Evolutionary conservation across 2,329 filamentous ascomycete species (phyloP).

Genomic region (Alternaria sp.): DNA sequence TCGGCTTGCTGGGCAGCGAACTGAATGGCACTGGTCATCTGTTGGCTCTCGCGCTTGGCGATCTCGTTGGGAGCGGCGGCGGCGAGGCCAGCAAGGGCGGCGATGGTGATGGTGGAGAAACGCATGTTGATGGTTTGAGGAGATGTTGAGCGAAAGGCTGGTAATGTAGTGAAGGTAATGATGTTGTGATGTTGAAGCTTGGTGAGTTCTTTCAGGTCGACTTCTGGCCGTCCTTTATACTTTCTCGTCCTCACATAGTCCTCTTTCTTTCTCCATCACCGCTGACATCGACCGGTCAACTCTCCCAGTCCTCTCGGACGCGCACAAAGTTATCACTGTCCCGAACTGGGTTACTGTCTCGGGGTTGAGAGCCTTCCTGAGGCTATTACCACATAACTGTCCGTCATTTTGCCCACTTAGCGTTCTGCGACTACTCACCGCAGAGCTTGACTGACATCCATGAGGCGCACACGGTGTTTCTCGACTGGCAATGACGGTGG

Average conservation of each 20-base stretch:
- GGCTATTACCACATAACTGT: neutral
- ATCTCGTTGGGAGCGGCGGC: constrained; percentile 11
- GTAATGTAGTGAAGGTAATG: constrained; percentile 1
- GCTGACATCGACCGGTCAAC: neutral
- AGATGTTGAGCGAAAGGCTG: neutral
- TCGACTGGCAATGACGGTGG: neutral
- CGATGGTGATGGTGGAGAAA: constrained; percentile 13
- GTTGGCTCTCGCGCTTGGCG: constrained; percentile 8
- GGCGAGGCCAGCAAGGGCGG: constrained; percentile 11
- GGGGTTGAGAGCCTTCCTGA: neutral
- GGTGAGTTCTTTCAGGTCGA: neutral
- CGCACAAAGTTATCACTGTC: neutral
- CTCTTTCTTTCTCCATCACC: neutral
- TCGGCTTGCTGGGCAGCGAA: constrained; percentile 11
- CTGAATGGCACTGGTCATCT: constrained; percentile 7
- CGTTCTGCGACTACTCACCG: neutral
- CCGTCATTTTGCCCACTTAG: neutral
- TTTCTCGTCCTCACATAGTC: neutral
- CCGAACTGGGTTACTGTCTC: neutral
- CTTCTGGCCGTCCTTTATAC: constrained; percentile 5
- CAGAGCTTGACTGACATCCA: neutral
- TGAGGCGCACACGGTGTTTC: neutral
- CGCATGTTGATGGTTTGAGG: constrained; percentile 6
- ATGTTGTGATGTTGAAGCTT: constrained; percentile 4
- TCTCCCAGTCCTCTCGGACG: neutral